Evolutionary conservation across 495 filamentous ascomycete species (phyloP).

Genomic region (Staphylotrichum tortipilum): DNA sequence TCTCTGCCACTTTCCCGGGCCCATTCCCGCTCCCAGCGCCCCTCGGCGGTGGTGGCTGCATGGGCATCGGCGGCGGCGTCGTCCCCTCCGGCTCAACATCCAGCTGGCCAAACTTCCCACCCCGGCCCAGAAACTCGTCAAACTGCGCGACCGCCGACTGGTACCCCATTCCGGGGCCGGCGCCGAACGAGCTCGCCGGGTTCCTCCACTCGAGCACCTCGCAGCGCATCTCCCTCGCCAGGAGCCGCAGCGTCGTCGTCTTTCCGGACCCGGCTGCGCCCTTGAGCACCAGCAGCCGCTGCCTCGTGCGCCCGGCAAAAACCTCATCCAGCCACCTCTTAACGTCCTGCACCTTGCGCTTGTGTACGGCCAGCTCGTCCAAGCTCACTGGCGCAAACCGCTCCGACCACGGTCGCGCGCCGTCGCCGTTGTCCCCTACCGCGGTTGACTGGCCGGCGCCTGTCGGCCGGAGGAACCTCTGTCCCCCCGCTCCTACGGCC

Average conservation of each 20-base stretch:
- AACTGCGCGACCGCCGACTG: slow-evolving; percentile 67
- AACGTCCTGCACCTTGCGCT: slow-evolving; percentile 84
- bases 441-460: background rate
- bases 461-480: slow-evolving; percentile 30
- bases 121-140: slow-evolving; percentile 77
- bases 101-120: slow-evolving; percentile 69
- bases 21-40: background rate
- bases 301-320: slow-evolving; percentile 50
- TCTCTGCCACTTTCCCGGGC: slow-evolving; percentile 13
- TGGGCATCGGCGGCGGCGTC: slow-evolving; percentile 11
- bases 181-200: slow-evolving; percentile 53
- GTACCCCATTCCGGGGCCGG: slow-evolving; percentile 38
- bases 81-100: slow-evolving; percentile 42
- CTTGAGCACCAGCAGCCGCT: slow-evolving; percentile 74
- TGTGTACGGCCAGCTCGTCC: slow-evolving; percentile 86
- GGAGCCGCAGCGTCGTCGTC: slow-evolving; percentile 69
- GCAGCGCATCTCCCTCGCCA: slow-evolving; percentile 62
- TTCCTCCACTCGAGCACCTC: slow-evolving; percentile 87
- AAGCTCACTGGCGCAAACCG: slow-evolving; percentile 63
- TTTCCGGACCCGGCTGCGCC: slow-evolving; percentile 92
- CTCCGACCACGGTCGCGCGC: slow-evolving; percentile 74
- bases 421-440: slow-evolving; percentile 21
- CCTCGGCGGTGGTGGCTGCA: background rate
- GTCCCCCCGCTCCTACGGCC: slow-evolving; percentile 12
- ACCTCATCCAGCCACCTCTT: slow-evolving; percentile 69